Evolutionary conservation across 1,284 basidiomycete genomes (phyloP).

Genomic region (Sporisorium iseilematis-ciliati): DNA sequence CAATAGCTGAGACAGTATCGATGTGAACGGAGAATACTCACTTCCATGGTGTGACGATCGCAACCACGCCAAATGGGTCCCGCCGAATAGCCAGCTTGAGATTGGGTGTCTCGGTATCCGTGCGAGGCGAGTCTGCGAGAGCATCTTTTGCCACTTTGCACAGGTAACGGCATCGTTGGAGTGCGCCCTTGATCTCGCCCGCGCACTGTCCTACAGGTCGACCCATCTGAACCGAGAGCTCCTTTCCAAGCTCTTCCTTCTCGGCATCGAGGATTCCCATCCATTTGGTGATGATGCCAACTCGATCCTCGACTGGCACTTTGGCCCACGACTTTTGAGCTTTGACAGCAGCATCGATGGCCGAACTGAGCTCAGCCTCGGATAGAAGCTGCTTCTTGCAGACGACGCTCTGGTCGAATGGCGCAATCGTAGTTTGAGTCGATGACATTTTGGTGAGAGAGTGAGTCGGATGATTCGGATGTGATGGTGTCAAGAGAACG

Average conservation of each 20-base stretch:
- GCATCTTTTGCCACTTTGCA: constrained; percentile 82
- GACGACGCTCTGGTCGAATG: constrained; percentile 72
- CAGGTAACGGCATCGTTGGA: constrained; percentile 86
- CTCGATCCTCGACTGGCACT: constrained; percentile 78
- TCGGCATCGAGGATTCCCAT: constrained; percentile 77
- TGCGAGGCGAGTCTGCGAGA: constrained; percentile 81
- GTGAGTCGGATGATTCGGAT: background rate
- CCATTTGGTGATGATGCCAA: constrained; percentile 81
- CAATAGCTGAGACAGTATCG: too few species aligned
- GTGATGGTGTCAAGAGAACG: constrained; percentile 5
- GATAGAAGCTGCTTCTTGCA: constrained; percentile 71
- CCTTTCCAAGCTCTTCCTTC: constrained; percentile 78
- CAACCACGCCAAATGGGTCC: constrained; percentile 86
- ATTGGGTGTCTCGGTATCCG: constrained; percentile 82
- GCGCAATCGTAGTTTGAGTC: constrained; percentile 73
- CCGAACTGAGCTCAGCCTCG: constrained; percentile 74
- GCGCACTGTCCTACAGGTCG: constrained; percentile 82
- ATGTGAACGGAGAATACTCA: background rate
- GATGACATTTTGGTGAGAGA: constrained; percentile 34
- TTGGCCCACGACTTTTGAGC: constrained; percentile 82
- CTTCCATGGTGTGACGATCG: constrained; percentile 89
- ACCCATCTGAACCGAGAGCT: constrained; percentile 84
- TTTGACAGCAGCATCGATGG: constrained; percentile 75
- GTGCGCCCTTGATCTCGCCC: constrained; percentile 83
- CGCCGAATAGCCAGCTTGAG: constrained; percentile 85